Evolutionary conservation across 2,329 filamentous ascomycete genomes (phyloP), one percentile per base, ranked within the genome.

Genomic region (Macroventuria anomochaeta): DNA sequence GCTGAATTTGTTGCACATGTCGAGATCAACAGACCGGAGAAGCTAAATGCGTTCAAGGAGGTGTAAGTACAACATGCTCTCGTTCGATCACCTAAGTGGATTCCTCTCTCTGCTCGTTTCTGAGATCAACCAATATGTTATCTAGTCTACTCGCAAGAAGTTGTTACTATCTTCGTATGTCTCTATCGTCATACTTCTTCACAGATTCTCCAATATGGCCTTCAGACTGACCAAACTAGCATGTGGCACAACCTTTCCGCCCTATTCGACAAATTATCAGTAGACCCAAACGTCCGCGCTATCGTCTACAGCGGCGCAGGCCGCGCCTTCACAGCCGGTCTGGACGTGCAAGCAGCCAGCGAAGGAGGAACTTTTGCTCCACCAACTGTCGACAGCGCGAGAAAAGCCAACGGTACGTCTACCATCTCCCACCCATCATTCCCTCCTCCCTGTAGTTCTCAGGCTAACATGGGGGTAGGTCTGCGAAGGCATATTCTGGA

Each of bases 11-110:
- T 97, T 41, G 90, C 88, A n/a, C 91, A 96, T 73, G 89, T 97
- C 54, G 88, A 97, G 77, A 96, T 96, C 77, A 93, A 96, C 79
- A 85, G 93, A 1, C 86, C 93, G 1, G 76, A 85, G 62, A 96
- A 96, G 79, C 80, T 97, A 73, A 97, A 97, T 75, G 87, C 93
- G 60, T 97, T 96, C 75, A 83, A 86, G 62, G 86, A 91, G 72
- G 79, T 76, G 83, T 85, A 74, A 63, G 78, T 76, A 23, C 2
- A 15, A 12, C 13, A 36, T 34, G 48, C 18, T 34, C 32, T 39
- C 20, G 17, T 32, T 13, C 10, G 2, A 15, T 31, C 20, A 28
- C n/a, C 0, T 1, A n/a, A 32, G 3, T 13, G 17, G 5, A n/a
- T n/a, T n/a, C n/a, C n/a, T n/a, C n/a, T n/a, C n/a, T n/a, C n/a